phyloP scores from a whole-genome alignment of 306 rosid genomes.

The Astragalus glycyphyllos region DNA sequence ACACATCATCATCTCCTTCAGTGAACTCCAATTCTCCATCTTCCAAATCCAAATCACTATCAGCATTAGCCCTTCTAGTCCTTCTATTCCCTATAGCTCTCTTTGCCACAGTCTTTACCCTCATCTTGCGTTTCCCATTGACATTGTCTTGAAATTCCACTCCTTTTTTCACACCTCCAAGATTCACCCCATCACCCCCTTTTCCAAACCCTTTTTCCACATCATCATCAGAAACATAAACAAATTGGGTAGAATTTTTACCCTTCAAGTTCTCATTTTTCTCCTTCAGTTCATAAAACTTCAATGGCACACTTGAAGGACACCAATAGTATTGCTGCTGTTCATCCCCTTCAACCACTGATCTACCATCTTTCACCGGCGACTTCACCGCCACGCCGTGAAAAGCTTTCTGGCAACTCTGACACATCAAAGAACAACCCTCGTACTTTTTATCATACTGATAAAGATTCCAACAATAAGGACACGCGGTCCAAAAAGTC shows the following conservation, averaged over 20 bases:
- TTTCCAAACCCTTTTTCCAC: not conserved
- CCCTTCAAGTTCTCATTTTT: not conserved
- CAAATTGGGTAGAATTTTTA: not conserved
- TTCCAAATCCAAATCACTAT: not conserved
- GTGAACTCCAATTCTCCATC: constrained; percentile 52
- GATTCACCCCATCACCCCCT: constrained; percentile 16
- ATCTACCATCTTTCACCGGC: constrained; percentile 48
- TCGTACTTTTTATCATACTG: constrained; percentile 58
- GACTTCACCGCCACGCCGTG: constrained; percentile 60
- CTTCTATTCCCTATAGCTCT: constrained; percentile 42
- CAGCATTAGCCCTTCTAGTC: constrained; percentile 21
- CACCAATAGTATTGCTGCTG: constrained; percentile 52
- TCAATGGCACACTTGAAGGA: constrained; percentile 47
- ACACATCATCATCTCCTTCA: constrained; percentile 55
- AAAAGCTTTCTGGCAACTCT: constrained; percentile 57
- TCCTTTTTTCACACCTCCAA: not conserved
- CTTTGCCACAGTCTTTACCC: constrained; percentile 53
- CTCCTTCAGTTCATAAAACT: constrained; percentile 37
- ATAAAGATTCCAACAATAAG: constrained; percentile 67
- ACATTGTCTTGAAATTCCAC: constrained; percentile 25
- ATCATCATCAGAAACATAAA: constrained; percentile 40
- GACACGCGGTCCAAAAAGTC: constrained; percentile 81
- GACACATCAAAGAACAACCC: constrained; percentile 64
- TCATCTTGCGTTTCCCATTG: constrained; percentile 49
- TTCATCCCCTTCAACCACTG: constrained; percentile 48